A percentile compares a stretch with the other conserved stretches of the same genome.
Evolutionary conservation across 345 rosid species (phyloP).

Genomic region (Camelina neglecta): DNA sequence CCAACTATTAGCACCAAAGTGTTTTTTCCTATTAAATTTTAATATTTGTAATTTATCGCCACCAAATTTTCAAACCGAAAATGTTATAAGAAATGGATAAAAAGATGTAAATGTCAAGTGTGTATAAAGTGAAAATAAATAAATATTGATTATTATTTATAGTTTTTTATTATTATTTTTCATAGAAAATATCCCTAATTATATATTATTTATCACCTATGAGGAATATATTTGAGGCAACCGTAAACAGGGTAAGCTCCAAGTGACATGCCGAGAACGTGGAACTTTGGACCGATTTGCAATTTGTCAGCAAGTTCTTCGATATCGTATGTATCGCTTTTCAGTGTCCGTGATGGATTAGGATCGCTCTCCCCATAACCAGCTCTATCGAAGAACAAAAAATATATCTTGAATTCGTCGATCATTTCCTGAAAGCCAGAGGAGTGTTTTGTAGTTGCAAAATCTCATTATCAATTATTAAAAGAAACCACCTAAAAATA

Average conservation of each 20-base stretch:
- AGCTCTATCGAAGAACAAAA: constrained; percentile 78
- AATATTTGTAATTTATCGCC: neutral
- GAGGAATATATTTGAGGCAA: constrained; percentile 78
- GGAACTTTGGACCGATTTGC: constrained; percentile 72
- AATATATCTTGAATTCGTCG: constrained; percentile 64
- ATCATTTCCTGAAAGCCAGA: constrained; percentile 57
- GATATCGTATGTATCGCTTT: constrained; percentile 75
- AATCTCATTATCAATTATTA: too few relatives aligned
- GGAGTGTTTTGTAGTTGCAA: too few relatives aligned
- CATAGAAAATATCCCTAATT: neutral
- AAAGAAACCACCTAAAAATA: neutral
- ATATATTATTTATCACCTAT: constrained; percentile 48
- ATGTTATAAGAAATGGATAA: neutral
- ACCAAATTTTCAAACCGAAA: neutral
- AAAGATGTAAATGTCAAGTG: neutral
- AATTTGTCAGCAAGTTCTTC: constrained; percentile 85
- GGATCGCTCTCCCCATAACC: constrained; percentile 96
- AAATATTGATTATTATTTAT: too few relatives aligned
- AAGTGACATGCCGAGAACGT: constrained; percentile 78
- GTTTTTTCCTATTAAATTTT: too few relatives aligned
- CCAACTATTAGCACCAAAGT: neutral
- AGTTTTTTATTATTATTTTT: neutral
- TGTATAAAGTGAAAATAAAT: too few relatives aligned
- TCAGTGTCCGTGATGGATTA: constrained; percentile 63
- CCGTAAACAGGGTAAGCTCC: constrained; percentile 73